Evolutionary conservation across 1,284 basidiomycete genomes (phyloP).

Genomic region (Irpex rosettiformis): DNA sequence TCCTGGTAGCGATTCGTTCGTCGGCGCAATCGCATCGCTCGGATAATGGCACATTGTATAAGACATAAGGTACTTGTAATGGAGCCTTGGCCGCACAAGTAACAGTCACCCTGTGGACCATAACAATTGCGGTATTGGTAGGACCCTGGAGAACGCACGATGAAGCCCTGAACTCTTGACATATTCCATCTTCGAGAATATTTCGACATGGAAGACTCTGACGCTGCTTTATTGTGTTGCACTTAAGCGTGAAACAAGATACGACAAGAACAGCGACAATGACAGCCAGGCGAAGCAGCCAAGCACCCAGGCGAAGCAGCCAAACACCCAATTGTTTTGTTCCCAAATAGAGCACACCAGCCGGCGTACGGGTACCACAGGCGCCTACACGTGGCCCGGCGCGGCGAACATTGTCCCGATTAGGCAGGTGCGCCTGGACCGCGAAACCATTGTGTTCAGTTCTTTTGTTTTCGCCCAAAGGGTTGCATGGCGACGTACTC

Average conservation of each 20-base stretch:
- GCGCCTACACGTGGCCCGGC: constrained; percentile 12
- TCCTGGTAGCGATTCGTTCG: neutral
- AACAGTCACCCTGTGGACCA: neutral
- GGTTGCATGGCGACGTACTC: constrained; percentile 23
- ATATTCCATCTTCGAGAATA: neutral
- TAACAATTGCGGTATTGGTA: neutral
- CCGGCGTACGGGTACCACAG: constrained; percentile 1
- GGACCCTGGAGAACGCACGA: neutral
- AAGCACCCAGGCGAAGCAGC: constrained; percentile 15
- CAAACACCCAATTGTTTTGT: constrained; percentile 21
- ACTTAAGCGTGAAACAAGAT: neutral
- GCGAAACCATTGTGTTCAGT: constrained; percentile 25
- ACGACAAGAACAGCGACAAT: constrained; percentile 19
- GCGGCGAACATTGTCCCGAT: constrained; percentile 23
- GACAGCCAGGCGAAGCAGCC: constrained; percentile 16
- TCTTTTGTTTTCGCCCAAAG: constrained; percentile 31
- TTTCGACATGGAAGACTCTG: neutral
- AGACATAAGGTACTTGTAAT: neutral
- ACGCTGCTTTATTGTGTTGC: constrained; percentile 6
- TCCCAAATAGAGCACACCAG: constrained; percentile 4
- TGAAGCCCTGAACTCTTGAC: neutral
- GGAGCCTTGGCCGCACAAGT: neutral
- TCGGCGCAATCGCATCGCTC: neutral
- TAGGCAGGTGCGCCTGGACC: constrained; percentile 21
- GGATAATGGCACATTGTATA: neutral